A percentile compares a stretch with the other conserved stretches of the same genome.
phyloP scores from a whole-genome alignment of 2,329 filamentous ascomycete species.

The Diaporthe vexans region DNA sequence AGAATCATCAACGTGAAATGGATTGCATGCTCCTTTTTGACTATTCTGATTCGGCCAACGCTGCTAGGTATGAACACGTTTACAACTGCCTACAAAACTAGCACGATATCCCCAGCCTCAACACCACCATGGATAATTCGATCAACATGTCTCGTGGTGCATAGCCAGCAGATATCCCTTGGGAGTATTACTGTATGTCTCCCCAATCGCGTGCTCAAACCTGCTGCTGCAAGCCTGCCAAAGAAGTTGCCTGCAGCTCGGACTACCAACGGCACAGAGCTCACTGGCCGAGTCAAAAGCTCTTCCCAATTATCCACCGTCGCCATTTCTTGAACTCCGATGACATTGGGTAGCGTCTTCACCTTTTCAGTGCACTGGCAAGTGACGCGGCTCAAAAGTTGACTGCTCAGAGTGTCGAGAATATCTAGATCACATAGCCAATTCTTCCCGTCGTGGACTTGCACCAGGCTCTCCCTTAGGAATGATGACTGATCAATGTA shows the following conservation, averaged over 20 bases:
- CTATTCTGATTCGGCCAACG: no score
- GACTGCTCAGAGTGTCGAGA: neutral
- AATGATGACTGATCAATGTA: slow-evolving; percentile 7
- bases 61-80: neutral
- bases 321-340: neutral
- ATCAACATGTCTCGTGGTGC: neutral
- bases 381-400: neutral
- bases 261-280: neutral
- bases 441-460: neutral
- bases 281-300: neutral
- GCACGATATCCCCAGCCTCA: neutral
- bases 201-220: slow-evolving; percentile 3
- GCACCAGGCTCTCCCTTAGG: neutral
- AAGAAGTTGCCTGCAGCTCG: neutral
- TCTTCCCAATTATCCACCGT: slow-evolving; percentile 12
- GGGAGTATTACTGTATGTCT: slow-evolving; percentile 6
- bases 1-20: no score
- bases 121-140: neutral
- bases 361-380: neutral
- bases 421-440: slow-evolving; percentile 10
- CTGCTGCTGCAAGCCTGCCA: slow-evolving; percentile 1
- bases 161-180: neutral
- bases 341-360: neutral
- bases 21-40: no score
- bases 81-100: neutral